Conservation (phyloP, 176 grass and related monocot genomes). For the Microstegium vimineum region DNA sequence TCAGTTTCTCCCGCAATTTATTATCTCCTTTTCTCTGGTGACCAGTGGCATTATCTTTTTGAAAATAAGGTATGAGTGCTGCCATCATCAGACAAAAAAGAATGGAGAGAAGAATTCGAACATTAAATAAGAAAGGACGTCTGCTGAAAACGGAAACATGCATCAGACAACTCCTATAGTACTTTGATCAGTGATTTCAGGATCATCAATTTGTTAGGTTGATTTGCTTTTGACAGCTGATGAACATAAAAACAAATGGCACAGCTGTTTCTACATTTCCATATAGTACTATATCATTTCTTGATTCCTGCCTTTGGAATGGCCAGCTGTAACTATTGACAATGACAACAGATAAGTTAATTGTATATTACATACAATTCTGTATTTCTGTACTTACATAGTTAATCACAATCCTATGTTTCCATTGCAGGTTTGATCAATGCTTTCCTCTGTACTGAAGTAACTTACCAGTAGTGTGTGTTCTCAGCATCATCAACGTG, state of each 20-base stretch:
- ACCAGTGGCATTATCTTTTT: not conserved
- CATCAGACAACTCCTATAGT: not conserved
- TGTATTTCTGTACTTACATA: not conserved
- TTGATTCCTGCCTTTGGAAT: not conserved
- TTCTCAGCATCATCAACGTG: not conserved
- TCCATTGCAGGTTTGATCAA: slow-evolving; percentile 1
- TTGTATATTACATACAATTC: not conserved
- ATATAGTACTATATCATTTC: not conserved
- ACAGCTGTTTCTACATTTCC: not conserved
- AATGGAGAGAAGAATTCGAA: not conserved
- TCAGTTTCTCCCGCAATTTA: not conserved
- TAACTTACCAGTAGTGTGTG: not conserved
- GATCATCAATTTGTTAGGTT: not conserved
- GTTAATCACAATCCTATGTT: slow-evolving; percentile 5
- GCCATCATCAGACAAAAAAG: not conserved
- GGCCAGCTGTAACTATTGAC: not conserved
- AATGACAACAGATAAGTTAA: not conserved
- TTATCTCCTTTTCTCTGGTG: not conserved
- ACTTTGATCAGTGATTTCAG: not conserved
- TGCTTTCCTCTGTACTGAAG: not conserved
- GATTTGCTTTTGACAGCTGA: not conserved
- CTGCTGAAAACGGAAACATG: not conserved
- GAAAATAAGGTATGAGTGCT: not conserved
- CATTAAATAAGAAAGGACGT: not conserved
- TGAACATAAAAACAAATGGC: not conserved